Evolutionary conservation across 2,329 filamentous ascomycete species (phyloP).

Genomic region (Dothideomycetidae sp.): DNA sequence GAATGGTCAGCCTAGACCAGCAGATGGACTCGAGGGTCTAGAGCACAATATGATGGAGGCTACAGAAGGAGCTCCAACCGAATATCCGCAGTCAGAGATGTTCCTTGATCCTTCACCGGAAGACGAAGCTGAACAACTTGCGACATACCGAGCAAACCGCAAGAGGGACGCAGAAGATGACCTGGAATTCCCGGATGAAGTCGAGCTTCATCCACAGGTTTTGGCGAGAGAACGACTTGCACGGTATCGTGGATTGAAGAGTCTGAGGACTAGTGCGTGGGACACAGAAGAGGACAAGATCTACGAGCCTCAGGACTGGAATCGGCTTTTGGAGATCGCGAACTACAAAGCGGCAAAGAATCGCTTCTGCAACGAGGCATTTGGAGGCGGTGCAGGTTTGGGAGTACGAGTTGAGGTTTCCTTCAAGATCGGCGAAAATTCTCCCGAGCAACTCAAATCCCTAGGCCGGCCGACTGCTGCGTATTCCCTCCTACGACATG

Average conservation of each 20-base stretch:
- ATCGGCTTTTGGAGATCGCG: conserved; percentile 67
- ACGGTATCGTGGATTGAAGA: conserved; percentile 85
- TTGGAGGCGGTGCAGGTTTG: conserved; percentile 73
- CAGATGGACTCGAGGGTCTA: conserved; percentile 67
- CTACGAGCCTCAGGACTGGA: conserved; percentile 82
- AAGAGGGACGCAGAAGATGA: conserved; percentile 76
- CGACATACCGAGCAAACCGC: conserved; percentile 64
- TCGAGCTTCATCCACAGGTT: conserved; percentile 81
- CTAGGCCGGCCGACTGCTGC: conserved; percentile 51
- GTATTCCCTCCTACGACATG: conserved; percentile 81
- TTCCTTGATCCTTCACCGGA: conserved; percentile 68
- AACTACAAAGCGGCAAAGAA: conserved; percentile 80
- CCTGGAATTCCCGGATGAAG: conserved; percentile 91
- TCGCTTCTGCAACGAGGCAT: conserved; percentile 61
- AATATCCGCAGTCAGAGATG: conserved; percentile 88
- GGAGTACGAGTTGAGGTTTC: conserved; percentile 74
- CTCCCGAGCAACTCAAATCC: conserved; percentile 38
- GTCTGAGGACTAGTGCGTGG: conserved; percentile 74
- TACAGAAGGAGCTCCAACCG: conserved; percentile 54
- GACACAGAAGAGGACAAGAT: conserved; percentile 74
- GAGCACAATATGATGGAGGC: conserved; percentile 35
- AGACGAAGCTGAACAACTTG: conserved; percentile 71
- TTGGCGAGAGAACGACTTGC: conserved; percentile 72
- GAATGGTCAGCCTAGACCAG: conserved; percentile 45
- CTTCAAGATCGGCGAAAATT: conserved; percentile 38